These are phyloP conservation scores for Letharia lupina DNA, from an alignment of 495 filamentous ascomycete species.

Conservation along the genomic window DNA sequence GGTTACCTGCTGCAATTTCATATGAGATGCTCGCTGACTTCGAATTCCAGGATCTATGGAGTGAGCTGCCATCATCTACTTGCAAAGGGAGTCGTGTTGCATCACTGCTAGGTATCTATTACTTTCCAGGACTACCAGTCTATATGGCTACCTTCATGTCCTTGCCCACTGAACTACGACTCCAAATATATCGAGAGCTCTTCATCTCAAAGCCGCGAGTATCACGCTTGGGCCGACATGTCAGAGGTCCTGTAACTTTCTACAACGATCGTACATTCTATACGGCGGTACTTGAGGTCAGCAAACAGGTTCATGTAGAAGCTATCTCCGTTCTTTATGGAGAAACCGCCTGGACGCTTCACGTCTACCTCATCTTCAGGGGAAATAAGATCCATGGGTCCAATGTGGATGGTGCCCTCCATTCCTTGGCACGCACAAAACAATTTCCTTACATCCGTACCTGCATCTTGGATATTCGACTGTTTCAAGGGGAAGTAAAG, in stretches of 20 bases:
- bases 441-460: slow-evolving; percentile 1
- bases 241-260: neutral
- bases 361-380: neutral
- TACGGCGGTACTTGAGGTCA: neutral
- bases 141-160: neutral
- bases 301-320: neutral
- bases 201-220: neutral
- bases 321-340: neutral
- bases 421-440: neutral
- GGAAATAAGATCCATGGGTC: neutral
- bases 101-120: neutral
- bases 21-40: neutral
- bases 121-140: neutral
- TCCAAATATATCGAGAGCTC: slow-evolving; percentile 5
- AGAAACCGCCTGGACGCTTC: neutral
- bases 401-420: neutral
- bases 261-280: neutral
- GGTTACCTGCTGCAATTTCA: neutral
- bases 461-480: slow-evolving; percentile 5
- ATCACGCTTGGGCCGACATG: neutral
- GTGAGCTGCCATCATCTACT: neutral
- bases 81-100: neutral
- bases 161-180: slow-evolving; percentile 2
- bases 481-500: neutral
- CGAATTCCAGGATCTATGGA: neutral